Conservation (phyloP, 2,329 filamentous ascomycete species). For the Ceratocystis ficicola region DNA sequence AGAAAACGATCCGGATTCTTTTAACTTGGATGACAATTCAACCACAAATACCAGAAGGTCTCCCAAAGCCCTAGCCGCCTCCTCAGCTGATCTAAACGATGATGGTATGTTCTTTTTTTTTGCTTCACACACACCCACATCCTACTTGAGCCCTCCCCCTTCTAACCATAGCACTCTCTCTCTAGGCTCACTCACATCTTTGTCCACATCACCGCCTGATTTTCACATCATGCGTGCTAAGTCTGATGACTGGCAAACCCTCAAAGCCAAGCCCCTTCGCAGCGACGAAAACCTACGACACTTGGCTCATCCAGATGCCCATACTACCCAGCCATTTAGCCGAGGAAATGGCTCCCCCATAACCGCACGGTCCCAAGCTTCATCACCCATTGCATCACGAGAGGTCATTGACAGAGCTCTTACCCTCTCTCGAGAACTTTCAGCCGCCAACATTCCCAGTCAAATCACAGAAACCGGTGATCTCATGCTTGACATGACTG, state of each 20-base stretch:
- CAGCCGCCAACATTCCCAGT: conserved; percentile 81
- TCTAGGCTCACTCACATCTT: conserved; percentile 40
- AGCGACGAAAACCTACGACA: conserved; percentile 46
- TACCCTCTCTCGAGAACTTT: conserved; percentile 74
- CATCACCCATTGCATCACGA: conserved; percentile 55
- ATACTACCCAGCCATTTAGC: conserved; percentile 31
- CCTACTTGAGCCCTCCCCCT: not conserved
- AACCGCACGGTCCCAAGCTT: conserved; percentile 59
- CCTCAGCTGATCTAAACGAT: conserved; percentile 28
- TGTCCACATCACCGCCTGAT: conserved; percentile 42
- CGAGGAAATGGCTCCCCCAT: conserved; percentile 30
- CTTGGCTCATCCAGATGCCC: conserved; percentile 33
- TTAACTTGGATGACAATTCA: conserved; percentile 51
- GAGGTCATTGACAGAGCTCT: conserved; percentile 77
- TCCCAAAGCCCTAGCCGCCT: conserved; percentile 38
- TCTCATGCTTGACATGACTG: conserved; percentile 95
- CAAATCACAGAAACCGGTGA: conserved; percentile 88
- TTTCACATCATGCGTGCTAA: conserved; percentile 41
- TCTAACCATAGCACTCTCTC: not conserved
- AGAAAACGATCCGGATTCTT: conserved; percentile 23
- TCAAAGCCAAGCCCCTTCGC: conserved; percentile 33
- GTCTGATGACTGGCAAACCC: conserved; percentile 29
- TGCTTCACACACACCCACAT: not conserved
- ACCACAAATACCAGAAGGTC: conserved; percentile 43
- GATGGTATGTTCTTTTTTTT: conserved; percentile 25